Base-by-base conservation (phyloP, 305 asterid species). In the Fraxinus baroniana region DNA sequence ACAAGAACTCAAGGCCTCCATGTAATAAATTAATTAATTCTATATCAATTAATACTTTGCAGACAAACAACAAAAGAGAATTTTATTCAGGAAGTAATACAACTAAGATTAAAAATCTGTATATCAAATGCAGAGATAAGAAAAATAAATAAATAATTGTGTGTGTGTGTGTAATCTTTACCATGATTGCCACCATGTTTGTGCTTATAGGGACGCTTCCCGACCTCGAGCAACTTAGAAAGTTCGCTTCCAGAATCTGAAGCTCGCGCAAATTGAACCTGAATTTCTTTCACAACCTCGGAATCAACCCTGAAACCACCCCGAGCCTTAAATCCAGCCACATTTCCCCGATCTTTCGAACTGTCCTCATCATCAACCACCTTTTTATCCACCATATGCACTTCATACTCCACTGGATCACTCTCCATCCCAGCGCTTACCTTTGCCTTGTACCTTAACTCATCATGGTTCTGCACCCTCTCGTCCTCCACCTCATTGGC, bases 381-480 rank as follows among this genome's bases (percentile, higher is more conserved):
- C 85, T 94, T 94, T 84, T 96, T 93, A 76, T 94, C 99, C 90
- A 93, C 96, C 92, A 97, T 77, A 82, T 84, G 98, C 81, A 96
- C 97, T 85, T 92, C 95, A 86, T 90, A 92, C 90, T 96, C 98
- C 70, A 89, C 93, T 1, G 94, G 91, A 83, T 88, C 97, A 83
- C 84, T 84, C 86, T 94, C 97, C 84, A 44, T 83, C 28, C 89
- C 92, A 0, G 74, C 89, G 55, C 88, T 93, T 18, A 91, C 93
- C 88, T 93, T 84, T 5, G 88, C 82, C 74, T 87, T 86, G 78
- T 91, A 86, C 85, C 87, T 77, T 36, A 87, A 85, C 82, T 92
- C 95, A 2, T 87, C 81, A 36, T 91, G 88, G 28, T 79, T 87
- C 6, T 70, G 85, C 75, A 80, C 91, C 44, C 82, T 79, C 10